These are phyloP conservation scores for Eucalyptus regnans DNA, from an alignment of 345 rosid species.

Conservation along the genomic window DNA sequence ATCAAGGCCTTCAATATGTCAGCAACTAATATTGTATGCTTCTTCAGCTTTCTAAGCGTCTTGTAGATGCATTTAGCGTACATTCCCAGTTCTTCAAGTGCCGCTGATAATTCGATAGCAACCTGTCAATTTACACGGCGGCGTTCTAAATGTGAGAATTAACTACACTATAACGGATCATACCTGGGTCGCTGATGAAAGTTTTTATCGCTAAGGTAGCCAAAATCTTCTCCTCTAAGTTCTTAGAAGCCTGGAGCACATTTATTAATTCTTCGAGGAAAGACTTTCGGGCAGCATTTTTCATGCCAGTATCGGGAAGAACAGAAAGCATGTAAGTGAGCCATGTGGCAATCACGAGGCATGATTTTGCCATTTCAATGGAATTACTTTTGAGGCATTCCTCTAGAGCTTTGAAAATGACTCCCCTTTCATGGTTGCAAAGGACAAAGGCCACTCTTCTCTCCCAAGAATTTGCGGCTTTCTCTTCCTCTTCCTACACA, in stretches of 20 bases:
- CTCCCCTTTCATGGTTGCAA: conserved; percentile 58
- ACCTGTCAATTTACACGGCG: background rate
- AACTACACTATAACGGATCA: background rate
- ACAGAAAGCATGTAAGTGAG: conserved; percentile 39
- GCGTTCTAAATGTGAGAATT: background rate
- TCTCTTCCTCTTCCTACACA: conserved; percentile 44
- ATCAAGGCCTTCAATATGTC: conserved; percentile 53
- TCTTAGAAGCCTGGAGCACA: conserved; percentile 51
- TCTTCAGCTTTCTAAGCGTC: conserved; percentile 44
- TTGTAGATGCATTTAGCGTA: conserved; percentile 49
- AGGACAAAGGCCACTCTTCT: conserved; percentile 40
- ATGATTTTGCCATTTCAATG: conserved; percentile 35
- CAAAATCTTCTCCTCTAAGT: conserved; percentile 53
- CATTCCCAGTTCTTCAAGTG: conserved; percentile 37
- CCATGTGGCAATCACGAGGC: conserved; percentile 54
- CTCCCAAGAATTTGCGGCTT: conserved; percentile 43
- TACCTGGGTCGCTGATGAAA: conserved; percentile 42
- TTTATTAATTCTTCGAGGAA: conserved; percentile 47
- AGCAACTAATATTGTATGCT: conserved; percentile 19
- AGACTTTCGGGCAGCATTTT: conserved; percentile 20
- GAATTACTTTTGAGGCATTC: conserved; percentile 56
- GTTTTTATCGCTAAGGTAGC: conserved; percentile 48
- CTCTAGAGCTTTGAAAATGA: conserved; percentile 49
- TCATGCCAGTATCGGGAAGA: conserved; percentile 50
- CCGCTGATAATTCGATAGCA: conserved; percentile 6